These are phyloP conservation scores for Hylodesmum podocarpum DNA, from an alignment of 306 rosid genomes.

Conservation along the genomic window DNA sequence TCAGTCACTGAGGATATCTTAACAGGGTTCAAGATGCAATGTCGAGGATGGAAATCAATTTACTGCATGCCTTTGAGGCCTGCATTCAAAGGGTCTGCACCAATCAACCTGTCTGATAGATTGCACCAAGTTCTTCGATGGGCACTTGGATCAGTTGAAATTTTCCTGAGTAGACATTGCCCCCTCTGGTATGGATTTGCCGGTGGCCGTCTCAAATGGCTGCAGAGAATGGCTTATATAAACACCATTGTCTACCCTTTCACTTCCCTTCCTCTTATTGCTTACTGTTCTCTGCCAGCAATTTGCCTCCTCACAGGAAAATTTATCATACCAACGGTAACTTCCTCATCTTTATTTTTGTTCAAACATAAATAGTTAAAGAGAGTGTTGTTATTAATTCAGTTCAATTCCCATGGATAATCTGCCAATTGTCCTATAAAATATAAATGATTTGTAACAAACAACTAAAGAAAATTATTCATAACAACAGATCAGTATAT, in stretches of 20 bases:
- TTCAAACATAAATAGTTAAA: not conserved
- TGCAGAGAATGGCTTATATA: conserved; percentile 88
- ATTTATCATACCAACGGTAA: conserved; percentile 96
- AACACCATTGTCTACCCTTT: conserved; percentile 98
- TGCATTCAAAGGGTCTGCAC: conserved; percentile 98
- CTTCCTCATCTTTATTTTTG: conserved; percentile 10
- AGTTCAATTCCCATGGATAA: not conserved
- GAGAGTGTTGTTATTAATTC: not conserved
- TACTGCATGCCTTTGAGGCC: conserved; percentile 99
- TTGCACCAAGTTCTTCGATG: conserved; percentile 97
- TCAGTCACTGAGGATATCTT: conserved; percentile 97
- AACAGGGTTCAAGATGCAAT: conserved; percentile 97
- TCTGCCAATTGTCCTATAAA: not conserved
- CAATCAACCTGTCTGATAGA: conserved; percentile 90
- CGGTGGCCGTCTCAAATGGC: conserved; percentile 90
- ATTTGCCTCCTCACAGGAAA: conserved; percentile 97
- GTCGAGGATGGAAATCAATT: conserved; percentile 97
- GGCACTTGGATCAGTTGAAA: conserved; percentile 99
- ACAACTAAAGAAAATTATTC: not conserved
- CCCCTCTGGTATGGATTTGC: conserved; percentile 94
- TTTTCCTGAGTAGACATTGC: conserved; percentile 93
- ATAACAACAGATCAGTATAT: not conserved
- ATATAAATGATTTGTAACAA: not conserved
- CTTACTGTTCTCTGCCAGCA: conserved; percentile 90
- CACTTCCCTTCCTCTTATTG: conserved; percentile 94